These are phyloP conservation scores for Colletotrichum acutatum DNA, from an alignment of 2,329 filamentous ascomycete species.

Conservation along the genomic window DNA sequence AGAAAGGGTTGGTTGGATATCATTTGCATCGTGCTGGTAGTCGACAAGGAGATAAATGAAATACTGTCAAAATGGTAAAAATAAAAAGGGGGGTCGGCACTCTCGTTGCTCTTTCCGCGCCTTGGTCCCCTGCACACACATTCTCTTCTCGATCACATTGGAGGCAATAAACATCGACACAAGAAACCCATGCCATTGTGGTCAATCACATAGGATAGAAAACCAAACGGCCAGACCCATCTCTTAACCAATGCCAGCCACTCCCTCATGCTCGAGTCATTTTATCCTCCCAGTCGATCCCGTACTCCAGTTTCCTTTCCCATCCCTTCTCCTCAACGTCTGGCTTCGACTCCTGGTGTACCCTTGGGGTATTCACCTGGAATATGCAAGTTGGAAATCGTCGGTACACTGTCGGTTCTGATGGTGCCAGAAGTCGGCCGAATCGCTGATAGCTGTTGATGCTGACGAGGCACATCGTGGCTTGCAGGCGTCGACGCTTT, in stretches of 20 bases:
- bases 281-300: background rate
- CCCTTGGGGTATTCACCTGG: slow-evolving; percentile 72
- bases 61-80: background rate
- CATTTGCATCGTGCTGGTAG: background rate
- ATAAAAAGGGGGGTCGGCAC: background rate
- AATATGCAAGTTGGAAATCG: slow-evolving; percentile 74
- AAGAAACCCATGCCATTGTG: background rate
- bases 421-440: slow-evolving; percentile 42
- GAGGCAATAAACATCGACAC: background rate
- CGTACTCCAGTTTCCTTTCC: background rate
- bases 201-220: background rate
- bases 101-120: background rate
- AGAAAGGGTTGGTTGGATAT: too few relatives aligned
- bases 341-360: background rate
- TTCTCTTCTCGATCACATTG: background rate
- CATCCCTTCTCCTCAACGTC: background rate
- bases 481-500: background rate
- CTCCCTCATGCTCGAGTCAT: background rate
- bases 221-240: background rate
- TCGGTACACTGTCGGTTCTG: slow-evolving; percentile 59
- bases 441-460: slow-evolving; percentile 18
- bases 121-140: background rate
- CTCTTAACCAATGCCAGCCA: background rate
- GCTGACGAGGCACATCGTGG: background rate
- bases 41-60: background rate